phyloP scores from a whole-genome alignment of 441 rosid genomes.

The Syzygium syzygioides region DNA sequence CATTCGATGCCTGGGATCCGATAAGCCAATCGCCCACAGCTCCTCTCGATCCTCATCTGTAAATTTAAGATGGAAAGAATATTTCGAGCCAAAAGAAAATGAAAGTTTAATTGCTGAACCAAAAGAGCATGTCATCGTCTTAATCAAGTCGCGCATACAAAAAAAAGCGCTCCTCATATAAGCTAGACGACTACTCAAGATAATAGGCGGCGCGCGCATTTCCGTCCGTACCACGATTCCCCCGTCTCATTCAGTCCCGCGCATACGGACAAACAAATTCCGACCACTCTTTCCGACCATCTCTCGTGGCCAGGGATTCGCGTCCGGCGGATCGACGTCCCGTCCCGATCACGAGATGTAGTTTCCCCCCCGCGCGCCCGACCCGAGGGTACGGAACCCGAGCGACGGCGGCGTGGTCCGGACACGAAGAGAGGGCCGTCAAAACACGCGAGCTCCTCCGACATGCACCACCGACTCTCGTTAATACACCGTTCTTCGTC shows the following conservation, averaged over 20 bases:
- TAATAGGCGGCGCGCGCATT: fast-evolving
- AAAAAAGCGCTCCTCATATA: background rate
- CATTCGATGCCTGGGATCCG: background rate
- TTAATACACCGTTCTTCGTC: fast-evolving
- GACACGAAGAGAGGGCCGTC: background rate
- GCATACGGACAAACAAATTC: background rate
- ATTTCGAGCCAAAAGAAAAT: background rate
- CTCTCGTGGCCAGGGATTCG: background rate
- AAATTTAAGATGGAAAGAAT: background rate
- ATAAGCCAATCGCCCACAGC: background rate
- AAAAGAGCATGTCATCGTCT: background rate
- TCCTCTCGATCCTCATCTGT: background rate
- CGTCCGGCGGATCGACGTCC: fast-evolving
- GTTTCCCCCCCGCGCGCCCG: background rate
- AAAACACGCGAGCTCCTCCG: background rate
- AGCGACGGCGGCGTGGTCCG: background rate
- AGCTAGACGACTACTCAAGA: background rate
- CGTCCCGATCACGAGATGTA: no score
- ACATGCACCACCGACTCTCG: background rate
- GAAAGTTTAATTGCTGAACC: background rate
- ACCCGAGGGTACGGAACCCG: background rate
- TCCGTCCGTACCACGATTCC: background rate
- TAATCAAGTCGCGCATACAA: fast-evolving
- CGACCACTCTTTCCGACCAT: fast-evolving
- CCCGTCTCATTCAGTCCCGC: background rate